Evolutionary conservation across 1,139 yeast species (phyloP), one percentile per base, ranked within the genome.

Genomic region (Pichia sp.): DNA sequence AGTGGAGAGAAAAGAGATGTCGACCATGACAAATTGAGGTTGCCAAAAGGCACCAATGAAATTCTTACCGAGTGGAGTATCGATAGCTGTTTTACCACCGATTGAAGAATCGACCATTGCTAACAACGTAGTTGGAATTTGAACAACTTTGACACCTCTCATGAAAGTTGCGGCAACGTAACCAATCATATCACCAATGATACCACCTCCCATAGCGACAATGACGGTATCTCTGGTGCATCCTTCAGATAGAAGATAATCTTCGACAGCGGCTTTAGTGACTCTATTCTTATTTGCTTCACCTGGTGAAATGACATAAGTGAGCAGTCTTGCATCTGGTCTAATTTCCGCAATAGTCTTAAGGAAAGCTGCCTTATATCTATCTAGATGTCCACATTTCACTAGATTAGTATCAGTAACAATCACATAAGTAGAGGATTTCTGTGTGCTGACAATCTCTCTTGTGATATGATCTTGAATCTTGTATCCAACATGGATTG

Each of bases 141-240:
- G 99, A 38, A 88, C 81, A 49, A 88, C 86, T 52, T 96, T 76
- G 23, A 94, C 95, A 45, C 99, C 99, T 64, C 99, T 78, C 99
- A 94, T 94, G 64, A 92, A 94, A 4, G 98, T 92, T 31, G 98
- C 95, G 26, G 98, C 98, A 42, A 92, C 97, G 62, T 81, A 94
- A 4, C 99, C 99, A 57, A 92, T 86, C 98, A 94, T 92, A 61
- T 94, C 99, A 47, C 99, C 99, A 66, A 94, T 90, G 44, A 94
- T 95, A 55, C 99, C 99, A 52, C 99, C 99, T 49, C 98, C 99
- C 50, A 94, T 79, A 4, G 99, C 99, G 47, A 94, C 67, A 48
- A 94, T 81, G 29, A 94, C 90, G 3, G 97, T 88, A 62, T 94
- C 99, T 66, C 98, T 77, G 29, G 97, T 92, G 65, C 99, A 94